These are phyloP conservation scores for Metroxylon sagu DNA, from an alignment of 176 grass and related monocot species.

Conservation along the genomic window DNA sequence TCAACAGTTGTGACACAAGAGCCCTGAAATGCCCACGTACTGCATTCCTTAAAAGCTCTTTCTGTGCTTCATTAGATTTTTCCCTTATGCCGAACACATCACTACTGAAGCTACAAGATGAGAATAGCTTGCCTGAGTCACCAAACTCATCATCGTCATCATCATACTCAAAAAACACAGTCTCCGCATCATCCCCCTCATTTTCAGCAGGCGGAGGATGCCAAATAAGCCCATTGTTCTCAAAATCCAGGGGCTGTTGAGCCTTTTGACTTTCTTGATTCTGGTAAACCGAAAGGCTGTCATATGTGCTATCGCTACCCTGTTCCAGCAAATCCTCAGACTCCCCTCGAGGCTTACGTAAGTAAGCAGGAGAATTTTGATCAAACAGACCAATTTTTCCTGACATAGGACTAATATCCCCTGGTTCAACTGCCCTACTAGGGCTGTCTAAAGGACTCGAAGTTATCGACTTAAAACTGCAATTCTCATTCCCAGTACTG, in stretches of 20 bases:
- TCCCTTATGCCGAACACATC: slow-evolving; percentile 10
- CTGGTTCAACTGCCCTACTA: slow-evolving; percentile 30
- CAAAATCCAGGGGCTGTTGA: slow-evolving; percentile 45
- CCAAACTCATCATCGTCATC: slow-evolving; percentile 44
- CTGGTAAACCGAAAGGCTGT: not conserved
- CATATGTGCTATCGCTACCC: not conserved
- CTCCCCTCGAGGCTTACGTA: not conserved
- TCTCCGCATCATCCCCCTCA: slow-evolving; percentile 47
- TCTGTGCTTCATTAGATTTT: slow-evolving; percentile 23
- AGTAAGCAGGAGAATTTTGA: slow-evolving; percentile 34
- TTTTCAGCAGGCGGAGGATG: slow-evolving; percentile 59
- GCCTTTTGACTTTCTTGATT: slow-evolving; percentile 23
- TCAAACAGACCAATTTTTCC: slow-evolving; percentile 27
- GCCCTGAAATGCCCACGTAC: slow-evolving; percentile 55
- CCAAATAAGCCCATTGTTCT: slow-evolving; percentile 41
- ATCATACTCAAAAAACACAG: slow-evolving; percentile 40
- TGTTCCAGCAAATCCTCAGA: slow-evolving; percentile 5
- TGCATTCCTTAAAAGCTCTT: slow-evolving; percentile 35
- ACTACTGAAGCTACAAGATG: slow-evolving; percentile 29
- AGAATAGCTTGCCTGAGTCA: slow-evolving; percentile 23
- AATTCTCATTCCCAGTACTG: slow-evolving; percentile 38
- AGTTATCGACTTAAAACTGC: slow-evolving; percentile 32
- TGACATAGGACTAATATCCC: slow-evolving; percentile 28
- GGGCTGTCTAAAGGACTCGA: slow-evolving; percentile 60
- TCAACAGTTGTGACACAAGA: slow-evolving; percentile 74